Evolutionary conservation across 257 asterid species (phyloP), one percentile per base, ranked within the genome.

Genomic region (Nicotiana knightiana): DNA sequence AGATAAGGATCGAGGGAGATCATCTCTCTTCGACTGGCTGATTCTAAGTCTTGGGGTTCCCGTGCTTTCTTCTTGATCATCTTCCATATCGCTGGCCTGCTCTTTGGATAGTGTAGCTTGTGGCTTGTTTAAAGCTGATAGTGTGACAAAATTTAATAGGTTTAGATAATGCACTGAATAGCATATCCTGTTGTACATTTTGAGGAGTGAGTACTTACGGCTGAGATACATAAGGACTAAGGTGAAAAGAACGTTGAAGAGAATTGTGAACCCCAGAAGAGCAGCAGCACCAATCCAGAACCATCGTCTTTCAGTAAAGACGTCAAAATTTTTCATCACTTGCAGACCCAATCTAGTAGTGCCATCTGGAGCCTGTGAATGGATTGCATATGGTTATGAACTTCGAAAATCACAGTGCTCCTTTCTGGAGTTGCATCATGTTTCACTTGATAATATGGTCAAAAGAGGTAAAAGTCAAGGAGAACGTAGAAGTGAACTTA

Each of bases 21-120:
- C 68, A 77, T 89, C 92, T 82, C 84, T 90, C 83, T 83, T 95
- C 8, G 97, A 82, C 85, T 76, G 89, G 81, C 80, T 65, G 82
- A 87, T 85, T 84, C 68, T 79, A 17, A 90, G 87, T 77, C 95
- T 86, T 12, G 97, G 90, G 10, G 86, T 82, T 53, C 82, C 92
- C 35, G 83, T 82, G 15, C 84, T 80, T 64, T 87, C 95, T 79
- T 86, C 90, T 24, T 88, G 79, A 1, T 83, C 89, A 12, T 33
- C 81, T 82, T 91, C 93, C 92, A 92, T 91, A 82, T 91, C 93
- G 82, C 83, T 87, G 32, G 95, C 97, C 76, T 91, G 90, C 88
- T 94, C 97, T 82, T 96, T 92, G 24, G 99, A 92, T 85, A 96
- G 89, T 84, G 88, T 88, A 67, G 97, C 97, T 88, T 93, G 97